Evolutionary conservation across 2,329 filamentous ascomycete genomes (phyloP).

Genomic region (Meredithiella fracta): DNA sequence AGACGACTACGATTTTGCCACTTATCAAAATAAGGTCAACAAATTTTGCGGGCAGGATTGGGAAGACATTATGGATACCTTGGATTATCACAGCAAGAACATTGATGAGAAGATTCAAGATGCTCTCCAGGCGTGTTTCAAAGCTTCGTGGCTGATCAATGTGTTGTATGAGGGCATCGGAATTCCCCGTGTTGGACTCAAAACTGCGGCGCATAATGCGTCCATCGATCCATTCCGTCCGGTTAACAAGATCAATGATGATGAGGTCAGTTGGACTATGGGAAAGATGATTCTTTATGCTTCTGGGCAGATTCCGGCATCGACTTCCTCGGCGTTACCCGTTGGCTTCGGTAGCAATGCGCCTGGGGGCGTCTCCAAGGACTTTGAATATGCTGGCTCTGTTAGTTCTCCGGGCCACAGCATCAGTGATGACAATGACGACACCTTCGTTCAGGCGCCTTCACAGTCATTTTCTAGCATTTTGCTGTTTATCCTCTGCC

Average conservation of each 20-base stretch:
- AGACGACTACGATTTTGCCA: slow-evolving; percentile 45
- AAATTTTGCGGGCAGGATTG: slow-evolving; percentile 77
- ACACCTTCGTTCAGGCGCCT: slow-evolving; percentile 49
- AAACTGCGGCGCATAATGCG: slow-evolving; percentile 46
- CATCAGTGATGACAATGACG: slow-evolving; percentile 30
- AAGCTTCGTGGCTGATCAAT: slow-evolving; percentile 94
- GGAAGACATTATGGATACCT: slow-evolving; percentile 52
- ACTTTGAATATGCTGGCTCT: slow-evolving; percentile 67
- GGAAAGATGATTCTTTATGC: slow-evolving; percentile 95
- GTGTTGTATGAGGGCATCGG: slow-evolving; percentile 92
- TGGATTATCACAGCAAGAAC: slow-evolving; percentile 51
- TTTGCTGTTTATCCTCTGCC: slow-evolving; percentile 58
- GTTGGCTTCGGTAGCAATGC: slow-evolving; percentile 88
- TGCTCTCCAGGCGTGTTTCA: slow-evolving; percentile 85
- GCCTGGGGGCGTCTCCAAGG: slow-evolving; percentile 40
- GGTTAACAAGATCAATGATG: slow-evolving; percentile 76
- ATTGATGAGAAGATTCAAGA: slow-evolving; percentile 63
- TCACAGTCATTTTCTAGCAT: slow-evolving; percentile 58
- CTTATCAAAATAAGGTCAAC: slow-evolving; percentile 71
- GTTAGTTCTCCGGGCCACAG: not conserved
- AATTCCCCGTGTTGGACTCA: slow-evolving; percentile 68
- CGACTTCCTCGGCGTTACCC: slow-evolving; percentile 37
- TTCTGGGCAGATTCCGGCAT: slow-evolving; percentile 64
- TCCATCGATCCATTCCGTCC: slow-evolving; percentile 74
- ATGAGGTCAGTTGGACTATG: slow-evolving; percentile 92